Evolutionary conservation across 441 rosid species (phyloP).

Genomic region (Corymbia citriodora): DNA sequence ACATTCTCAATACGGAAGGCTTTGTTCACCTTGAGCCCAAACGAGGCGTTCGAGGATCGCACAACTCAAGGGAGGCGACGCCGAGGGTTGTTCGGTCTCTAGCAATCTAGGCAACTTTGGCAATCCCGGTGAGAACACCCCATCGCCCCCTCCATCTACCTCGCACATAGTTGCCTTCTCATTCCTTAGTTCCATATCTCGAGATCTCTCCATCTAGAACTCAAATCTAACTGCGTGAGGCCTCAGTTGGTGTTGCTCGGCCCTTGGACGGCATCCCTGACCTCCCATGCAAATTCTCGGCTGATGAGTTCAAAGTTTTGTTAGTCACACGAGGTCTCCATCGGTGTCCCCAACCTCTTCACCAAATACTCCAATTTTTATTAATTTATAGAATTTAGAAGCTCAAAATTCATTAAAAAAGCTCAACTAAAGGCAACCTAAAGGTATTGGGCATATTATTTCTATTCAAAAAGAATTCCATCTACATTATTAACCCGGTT

Average conservation of each 20-base stretch:
- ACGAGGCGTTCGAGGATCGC: too few relatives aligned
- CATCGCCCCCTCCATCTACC: neutral
- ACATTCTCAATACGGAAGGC: too few relatives aligned
- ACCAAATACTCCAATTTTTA: neutral
- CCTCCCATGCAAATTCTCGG: neutral
- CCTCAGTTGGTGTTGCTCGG: neutral
- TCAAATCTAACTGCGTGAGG: neutral
- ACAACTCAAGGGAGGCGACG: neutral
- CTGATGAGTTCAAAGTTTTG: neutral
- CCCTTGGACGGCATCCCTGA: neutral
- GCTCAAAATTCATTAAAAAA: too few relatives aligned
- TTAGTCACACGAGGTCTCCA: neutral
- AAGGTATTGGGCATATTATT: too few relatives aligned
- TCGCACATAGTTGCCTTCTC: neutral
- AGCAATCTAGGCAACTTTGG: neutral
- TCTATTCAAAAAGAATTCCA: too few relatives aligned
- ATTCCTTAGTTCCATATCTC: neutral
- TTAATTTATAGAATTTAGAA: too few relatives aligned
- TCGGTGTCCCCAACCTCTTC: neutral
- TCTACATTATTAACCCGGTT: neutral
- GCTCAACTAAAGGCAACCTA: accelerated
- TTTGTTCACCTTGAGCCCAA: too few relatives aligned
- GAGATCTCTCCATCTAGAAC: neutral
- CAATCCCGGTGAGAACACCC: neutral
- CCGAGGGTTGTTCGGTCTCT: neutral